These are phyloP conservation scores for Turritis glabra DNA, from an alignment of 345 rosid species.

Conservation along the genomic window DNA sequence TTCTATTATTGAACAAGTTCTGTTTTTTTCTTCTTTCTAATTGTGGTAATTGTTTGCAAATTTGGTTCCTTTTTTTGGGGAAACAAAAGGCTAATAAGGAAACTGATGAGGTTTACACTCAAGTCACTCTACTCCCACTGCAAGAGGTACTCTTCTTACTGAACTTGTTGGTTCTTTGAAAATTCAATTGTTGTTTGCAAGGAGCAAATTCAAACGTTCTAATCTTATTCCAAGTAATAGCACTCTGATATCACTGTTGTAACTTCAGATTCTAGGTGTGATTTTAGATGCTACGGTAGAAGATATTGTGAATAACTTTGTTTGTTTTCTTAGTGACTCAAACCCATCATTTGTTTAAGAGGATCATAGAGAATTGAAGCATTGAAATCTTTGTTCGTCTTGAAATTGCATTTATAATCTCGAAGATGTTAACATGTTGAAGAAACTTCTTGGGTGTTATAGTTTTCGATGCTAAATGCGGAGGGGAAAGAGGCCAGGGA, in stretches of 20 bases:
- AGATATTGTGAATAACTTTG: background rate
- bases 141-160: slow-evolving; percentile 59
- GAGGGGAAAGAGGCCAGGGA: slow-evolving; percentile 56
- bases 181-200: slow-evolving; percentile 3
- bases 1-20: slow-evolving; percentile 29
- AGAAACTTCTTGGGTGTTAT: slow-evolving; percentile 26
- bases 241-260: background rate
- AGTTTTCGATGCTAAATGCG: slow-evolving; percentile 53
- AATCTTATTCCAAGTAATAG: background rate
- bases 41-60: slow-evolving; percentile 24
- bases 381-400: background rate
- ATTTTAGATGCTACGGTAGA: slow-evolving; percentile 1
- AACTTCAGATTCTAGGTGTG: background rate
- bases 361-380: background rate
- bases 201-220: background rate
- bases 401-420: background rate
- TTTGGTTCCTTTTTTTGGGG: background rate
- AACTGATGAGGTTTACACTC: slow-evolving; percentile 85
- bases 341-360: background rate
- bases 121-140: slow-evolving; percentile 69
- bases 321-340: slow-evolving; percentile 7
- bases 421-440: slow-evolving; percentile 1
- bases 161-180: background rate
- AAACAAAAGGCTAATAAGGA: slow-evolving; percentile 85
- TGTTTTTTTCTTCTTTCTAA: slow-evolving; percentile 5